phyloP scores from a whole-genome alignment of 2,329 filamentous ascomycete genomes.

The Tolypocladium pustulatum region DNA sequence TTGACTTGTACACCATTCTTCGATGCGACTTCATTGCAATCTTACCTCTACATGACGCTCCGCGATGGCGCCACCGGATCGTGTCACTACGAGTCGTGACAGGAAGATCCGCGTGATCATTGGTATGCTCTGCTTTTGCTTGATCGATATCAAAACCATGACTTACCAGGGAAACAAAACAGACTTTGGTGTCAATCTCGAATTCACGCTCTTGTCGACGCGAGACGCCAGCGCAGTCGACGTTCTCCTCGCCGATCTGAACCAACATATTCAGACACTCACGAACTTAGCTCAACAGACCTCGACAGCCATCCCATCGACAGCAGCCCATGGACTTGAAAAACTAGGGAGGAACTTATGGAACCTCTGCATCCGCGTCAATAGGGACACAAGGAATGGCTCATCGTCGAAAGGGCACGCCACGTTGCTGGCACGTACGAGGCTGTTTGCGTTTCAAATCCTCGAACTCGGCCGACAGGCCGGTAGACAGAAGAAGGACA shows the following conservation, averaged over 20 bases:
- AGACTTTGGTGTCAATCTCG: slow-evolving; percentile 19
- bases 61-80: slow-evolving; percentile 12
- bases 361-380: slow-evolving; percentile 53
- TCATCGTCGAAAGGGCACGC: slow-evolving; percentile 9
- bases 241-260: slow-evolving; percentile 22
- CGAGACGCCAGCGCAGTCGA: slow-evolving; percentile 27
- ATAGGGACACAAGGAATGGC: slow-evolving; percentile 11
- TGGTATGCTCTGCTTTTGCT: slow-evolving; percentile 6
- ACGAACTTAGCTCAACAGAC: slow-evolving; percentile 6
- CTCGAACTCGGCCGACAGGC: slow-evolving; percentile 45
- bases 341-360: slow-evolving; percentile 48
- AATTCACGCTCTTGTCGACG: slow-evolving; percentile 10
- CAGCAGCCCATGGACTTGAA: slow-evolving; percentile 36
- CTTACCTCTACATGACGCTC: background rate
- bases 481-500: slow-evolving; percentile 13
- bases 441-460: slow-evolving; percentile 55
- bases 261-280: slow-evolving; percentile 13
- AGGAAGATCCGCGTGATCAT: slow-evolving; percentile 13
- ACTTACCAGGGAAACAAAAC: background rate
- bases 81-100: slow-evolving; percentile 7
- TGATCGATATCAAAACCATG: background rate
- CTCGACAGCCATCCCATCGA: background rate
- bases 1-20: background rate
- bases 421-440: slow-evolving; percentile 26
- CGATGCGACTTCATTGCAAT: background rate